Base-by-base conservation (phyloP, 345 rosid species). In the Noccaea bulbosa region DNA sequence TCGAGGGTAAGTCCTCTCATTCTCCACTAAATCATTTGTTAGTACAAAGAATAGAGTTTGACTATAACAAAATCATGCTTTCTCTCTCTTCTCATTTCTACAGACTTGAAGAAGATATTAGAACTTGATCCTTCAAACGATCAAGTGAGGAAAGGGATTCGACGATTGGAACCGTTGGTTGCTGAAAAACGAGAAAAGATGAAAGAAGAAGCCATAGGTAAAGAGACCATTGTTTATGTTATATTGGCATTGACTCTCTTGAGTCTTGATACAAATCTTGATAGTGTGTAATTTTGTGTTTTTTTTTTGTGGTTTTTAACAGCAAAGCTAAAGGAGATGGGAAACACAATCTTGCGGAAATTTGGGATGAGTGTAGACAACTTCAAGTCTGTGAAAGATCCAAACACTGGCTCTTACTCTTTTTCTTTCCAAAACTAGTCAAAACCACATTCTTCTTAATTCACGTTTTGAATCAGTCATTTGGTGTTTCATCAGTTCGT, bases 151-250 rank as follows among this genome's bases (percentile, higher is more conserved):
- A 90, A 69, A 79, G 34, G 88, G 17, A 88, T 88, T 64, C 50
- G 62, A 16, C 86, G 84, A 4, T 73, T 92, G 81, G 90, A 88
- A 70, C 96, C 96, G 9, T 57, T 90, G 69, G 94, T 91, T 49
- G 96, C 85, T 3, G 88, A 78, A 58, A 88, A 90, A 70, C 78
- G 84, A 71, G 96, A 90, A 77, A 90, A 90, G 77, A 85, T 92
- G 98, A 92, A 92, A 83, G 96, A 90, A 67, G 98, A 92, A 84
- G 91, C 91, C 90, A 84, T 92, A 63, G 93, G 98, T 92, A 76
- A 12, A 60, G 1, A 78, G 83, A 59, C 58, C 58, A 3, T 12
- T 65, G 11, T 8, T 16, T 65, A n/a, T 53, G 54, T 33, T 27
- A 47, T 6, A 2, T 32, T 32, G 16, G 16, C n/a, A 27, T 12